These are phyloP conservation scores for Rhodotorula sp. DNA, from an alignment of 1,284 basidiomycete species.

Conservation along the genomic window DNA sequence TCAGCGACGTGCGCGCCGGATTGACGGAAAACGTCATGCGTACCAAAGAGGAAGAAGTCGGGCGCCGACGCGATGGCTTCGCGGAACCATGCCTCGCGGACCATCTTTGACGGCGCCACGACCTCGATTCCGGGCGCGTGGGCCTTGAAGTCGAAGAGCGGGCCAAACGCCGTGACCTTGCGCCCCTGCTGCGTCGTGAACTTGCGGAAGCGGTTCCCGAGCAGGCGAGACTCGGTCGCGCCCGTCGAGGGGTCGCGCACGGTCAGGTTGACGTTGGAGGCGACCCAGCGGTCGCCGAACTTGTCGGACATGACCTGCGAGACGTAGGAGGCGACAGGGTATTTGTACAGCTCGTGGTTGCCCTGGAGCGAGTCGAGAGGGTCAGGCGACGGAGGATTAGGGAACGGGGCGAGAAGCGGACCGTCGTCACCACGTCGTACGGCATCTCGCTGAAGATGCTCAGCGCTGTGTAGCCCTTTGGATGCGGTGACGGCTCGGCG, in stretches of 20 bases:
- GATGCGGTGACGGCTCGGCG: slow-evolving; percentile 28
- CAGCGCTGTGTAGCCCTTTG: slow-evolving; percentile 40
- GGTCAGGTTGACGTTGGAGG: slow-evolving; percentile 34
- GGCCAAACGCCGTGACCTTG: slow-evolving; percentile 47
- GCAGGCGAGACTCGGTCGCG: slow-evolving; percentile 5
- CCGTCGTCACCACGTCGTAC: slow-evolving; percentile 44
- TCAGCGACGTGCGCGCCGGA: not conserved
- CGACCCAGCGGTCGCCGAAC: slow-evolving; percentile 31
- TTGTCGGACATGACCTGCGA: slow-evolving; percentile 34
- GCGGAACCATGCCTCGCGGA: slow-evolving; percentile 46
- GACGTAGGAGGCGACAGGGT: slow-evolving; percentile 42
- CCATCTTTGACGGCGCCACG: slow-evolving; percentile 38
- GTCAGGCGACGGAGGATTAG: not conserved
- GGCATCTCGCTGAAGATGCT: slow-evolving; percentile 39
- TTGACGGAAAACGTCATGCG: not conserved
- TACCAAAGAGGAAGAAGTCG: slow-evolving; percentile 46
- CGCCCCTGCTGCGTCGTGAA: slow-evolving; percentile 45
- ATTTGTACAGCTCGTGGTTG: slow-evolving; percentile 40
- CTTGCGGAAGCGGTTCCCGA: slow-evolving; percentile 43
- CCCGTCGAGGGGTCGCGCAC: slow-evolving; percentile 33
- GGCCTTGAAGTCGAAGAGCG: slow-evolving; percentile 47
- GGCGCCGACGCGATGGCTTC: slow-evolving; percentile 40
- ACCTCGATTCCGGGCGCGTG: slow-evolving; percentile 35
- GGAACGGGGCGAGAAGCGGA: not conserved
- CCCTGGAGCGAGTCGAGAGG: not conserved